Base-by-base conservation (phyloP, 2,329 filamentous ascomycete genomes). In the Alternaria rosae region DNA sequence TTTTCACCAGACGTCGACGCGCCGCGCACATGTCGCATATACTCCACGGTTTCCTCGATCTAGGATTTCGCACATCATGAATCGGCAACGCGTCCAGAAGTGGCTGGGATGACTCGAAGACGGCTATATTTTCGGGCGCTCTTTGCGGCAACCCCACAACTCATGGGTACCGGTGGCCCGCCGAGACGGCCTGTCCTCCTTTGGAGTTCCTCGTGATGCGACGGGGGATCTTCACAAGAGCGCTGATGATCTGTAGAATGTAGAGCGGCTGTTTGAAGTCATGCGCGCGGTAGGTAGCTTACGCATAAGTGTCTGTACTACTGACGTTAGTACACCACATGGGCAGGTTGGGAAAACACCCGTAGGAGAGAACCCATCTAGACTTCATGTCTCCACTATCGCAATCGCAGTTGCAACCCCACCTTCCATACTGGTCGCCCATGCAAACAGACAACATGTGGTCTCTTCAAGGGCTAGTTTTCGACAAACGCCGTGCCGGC, bases 121-220 rank as follows among this genome's bases (percentile, higher is more conserved):
- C 54, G 54, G 54, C 41, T 28, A 30, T 26, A 25, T 38, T 59
- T 21, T 52, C 41, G 54, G 45, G 17, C 38, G 17, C 30, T 53
- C 43, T 10, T 26, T 13, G 38, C 12, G 45, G 44, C 28, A 57
- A 38, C 21, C 45, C 43, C 28, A 54, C 30, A 15, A 26, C 17
- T 25, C 45, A 32, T 6, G 32, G 20, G 8, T 43, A 43, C 30
- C 25, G 28, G 44, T 17, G 47, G 47, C 12, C 47, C 28, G 26
- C 30, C 17, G 13, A n/a, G n/a, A 10, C 12, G 28, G 17, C 20
- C 20, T 17, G 28, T 9, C 20, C 3, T 35, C 12, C 13, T n/a
- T 23, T 5, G 9, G 13, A 15, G 20, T 35, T 25, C 28, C 21
- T 51, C 30, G 28, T 30, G 11, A 3, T 35, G 30, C 30, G 47